Conservation (phyloP, 139 green algal species). For the Coccomyxa sp. region DNA sequence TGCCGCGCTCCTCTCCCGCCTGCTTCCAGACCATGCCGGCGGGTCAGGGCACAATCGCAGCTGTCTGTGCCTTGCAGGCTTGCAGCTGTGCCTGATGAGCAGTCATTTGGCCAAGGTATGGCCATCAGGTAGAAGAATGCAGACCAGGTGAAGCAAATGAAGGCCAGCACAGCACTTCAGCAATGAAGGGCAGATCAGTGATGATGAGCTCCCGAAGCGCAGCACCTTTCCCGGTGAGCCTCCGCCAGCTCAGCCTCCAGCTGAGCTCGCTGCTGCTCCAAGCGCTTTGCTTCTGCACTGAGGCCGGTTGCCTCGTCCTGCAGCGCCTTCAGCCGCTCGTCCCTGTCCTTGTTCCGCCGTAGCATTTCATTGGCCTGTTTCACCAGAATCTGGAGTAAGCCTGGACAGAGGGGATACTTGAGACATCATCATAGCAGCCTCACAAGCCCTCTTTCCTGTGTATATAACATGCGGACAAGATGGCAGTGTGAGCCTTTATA, state of each 20-base stretch:
- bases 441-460: no score
- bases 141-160: neutral
- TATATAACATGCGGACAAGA: no score
- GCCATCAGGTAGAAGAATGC: neutral
- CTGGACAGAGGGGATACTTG: no score
- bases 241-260: neutral
- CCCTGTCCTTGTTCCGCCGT: neutral
- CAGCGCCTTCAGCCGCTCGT: neutral
- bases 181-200: no score
- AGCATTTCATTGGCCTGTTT: neutral
- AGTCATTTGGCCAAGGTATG: no score
- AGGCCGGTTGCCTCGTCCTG: neutral
- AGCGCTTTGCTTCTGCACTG: neutral
- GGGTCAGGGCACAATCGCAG: neutral
- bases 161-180: neutral
- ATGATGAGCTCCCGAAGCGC: no score
- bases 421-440: no score
- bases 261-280: neutral
- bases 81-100: neutral
- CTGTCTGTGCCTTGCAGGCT: neutral
- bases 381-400: neutral
- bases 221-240: slow-evolving; percentile 1
- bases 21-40: no score
- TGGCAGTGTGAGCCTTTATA: no score
- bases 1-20: neutral